Evolutionary conservation across 2,329 filamentous ascomycete species (phyloP).

Genomic region (Aspergillus sp.): DNA sequence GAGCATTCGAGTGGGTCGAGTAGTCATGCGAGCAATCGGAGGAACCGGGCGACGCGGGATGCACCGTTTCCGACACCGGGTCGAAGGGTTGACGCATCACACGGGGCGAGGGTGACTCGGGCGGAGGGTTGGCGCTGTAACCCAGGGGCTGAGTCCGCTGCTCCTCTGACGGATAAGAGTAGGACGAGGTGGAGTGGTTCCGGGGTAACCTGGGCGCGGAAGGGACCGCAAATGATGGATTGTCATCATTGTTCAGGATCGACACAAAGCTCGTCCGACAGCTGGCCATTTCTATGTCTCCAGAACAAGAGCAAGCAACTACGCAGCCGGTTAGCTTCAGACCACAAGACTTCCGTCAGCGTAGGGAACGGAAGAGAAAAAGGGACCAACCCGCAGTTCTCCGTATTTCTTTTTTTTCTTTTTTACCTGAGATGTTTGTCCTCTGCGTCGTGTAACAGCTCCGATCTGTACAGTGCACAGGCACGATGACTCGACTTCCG

Average conservation of each 20-base stretch:
- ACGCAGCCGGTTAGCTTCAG: constrained; percentile 7
- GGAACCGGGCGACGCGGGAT: constrained; percentile 22
- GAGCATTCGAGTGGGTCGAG: constrained; percentile 11
- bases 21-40: constrained; percentile 28
- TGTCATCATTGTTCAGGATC: constrained; percentile 40
- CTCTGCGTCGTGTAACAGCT: constrained; percentile 24
- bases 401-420: too few species aligned
- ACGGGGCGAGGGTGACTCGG: constrained; percentile 21
- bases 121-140: constrained; percentile 13
- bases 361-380: constrained; percentile 4
- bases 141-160: constrained; percentile 11
- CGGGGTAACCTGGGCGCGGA: constrained; percentile 17
- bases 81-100: constrained; percentile 15
- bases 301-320: constrained; percentile 8
- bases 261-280: constrained; percentile 31
- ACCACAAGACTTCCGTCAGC: constrained; percentile 1
- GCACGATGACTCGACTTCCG: constrained; percentile 12
- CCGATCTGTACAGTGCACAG: constrained; percentile 19
- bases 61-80: constrained; percentile 16
- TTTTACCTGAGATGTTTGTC: constrained; percentile 29
- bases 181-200: constrained; percentile 15
- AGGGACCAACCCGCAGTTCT: constrained; percentile 17
- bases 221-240: constrained; percentile 37
- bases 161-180: constrained; percentile 12
- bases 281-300: constrained; percentile 19